These are phyloP conservation scores for Ustilago sp. DNA, from an alignment of 1,284 basidiomycete genomes.

Conservation along the genomic window DNA sequence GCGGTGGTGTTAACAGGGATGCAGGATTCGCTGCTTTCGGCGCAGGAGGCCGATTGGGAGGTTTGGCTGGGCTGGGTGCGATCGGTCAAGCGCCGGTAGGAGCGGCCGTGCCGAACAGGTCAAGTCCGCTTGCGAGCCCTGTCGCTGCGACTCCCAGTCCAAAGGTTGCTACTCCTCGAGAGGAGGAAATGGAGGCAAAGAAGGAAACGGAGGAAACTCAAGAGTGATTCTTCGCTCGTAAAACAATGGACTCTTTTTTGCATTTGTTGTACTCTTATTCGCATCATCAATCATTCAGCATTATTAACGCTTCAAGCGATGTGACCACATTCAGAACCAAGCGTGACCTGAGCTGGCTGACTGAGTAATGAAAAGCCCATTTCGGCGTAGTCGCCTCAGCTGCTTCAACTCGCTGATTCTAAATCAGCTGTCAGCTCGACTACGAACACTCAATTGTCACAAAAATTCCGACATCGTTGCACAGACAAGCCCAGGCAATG, in stretches of 20 bases:
- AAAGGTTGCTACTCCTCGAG: background rate
- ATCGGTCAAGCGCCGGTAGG: constrained; percentile 23
- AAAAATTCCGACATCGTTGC: background rate
- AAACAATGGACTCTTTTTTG: constrained; percentile 1
- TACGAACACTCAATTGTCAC: too few species aligned
- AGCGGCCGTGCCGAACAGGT: background rate
- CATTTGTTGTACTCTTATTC: constrained; percentile 12
- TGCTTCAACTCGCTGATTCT: background rate
- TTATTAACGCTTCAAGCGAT: background rate
- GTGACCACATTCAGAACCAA: too few species aligned
- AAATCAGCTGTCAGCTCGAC: too few species aligned
- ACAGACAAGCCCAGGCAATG: background rate
- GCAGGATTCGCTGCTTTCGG: constrained; percentile 21
- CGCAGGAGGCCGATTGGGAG: constrained; percentile 3
- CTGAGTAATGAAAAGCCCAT: too few species aligned
- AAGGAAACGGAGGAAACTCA: background rate
- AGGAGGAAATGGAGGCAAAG: background rate
- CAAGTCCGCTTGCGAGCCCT: constrained; percentile 7
- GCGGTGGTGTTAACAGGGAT: background rate
- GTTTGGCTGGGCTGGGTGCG: constrained; percentile 22
- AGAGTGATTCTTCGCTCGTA: background rate
- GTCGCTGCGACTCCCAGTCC: constrained; percentile 8
- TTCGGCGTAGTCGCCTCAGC: too few species aligned
- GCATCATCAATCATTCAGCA: constrained; percentile 5
- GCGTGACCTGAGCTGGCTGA: too few species aligned